Evolutionary conservation across 257 asterid genomes (phyloP).

Genomic region (Craterostigma plantagineum): DNA sequence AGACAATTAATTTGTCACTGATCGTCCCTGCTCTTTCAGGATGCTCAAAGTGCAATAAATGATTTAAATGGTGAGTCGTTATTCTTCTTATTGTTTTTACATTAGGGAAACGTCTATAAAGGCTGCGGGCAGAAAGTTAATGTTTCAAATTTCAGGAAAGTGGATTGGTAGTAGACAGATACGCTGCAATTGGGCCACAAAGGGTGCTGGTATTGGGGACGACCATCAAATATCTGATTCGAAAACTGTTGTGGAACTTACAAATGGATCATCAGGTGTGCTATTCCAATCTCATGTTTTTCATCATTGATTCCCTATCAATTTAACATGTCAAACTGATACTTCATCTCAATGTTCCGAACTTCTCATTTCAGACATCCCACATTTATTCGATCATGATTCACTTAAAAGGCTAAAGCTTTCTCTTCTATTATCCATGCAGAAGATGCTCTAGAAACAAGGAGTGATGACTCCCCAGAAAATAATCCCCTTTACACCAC

Average conservation of each 20-base stretch:
- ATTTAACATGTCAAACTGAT: too few species aligned
- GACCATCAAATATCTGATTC: constrained; percentile 61
- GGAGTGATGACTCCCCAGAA: constrained; percentile 59
- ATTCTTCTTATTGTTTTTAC: constrained; percentile 3
- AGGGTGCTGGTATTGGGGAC: constrained; percentile 63
- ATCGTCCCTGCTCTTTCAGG: constrained; percentile 15
- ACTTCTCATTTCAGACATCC: too few species aligned
- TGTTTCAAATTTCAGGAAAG: constrained; percentile 31
- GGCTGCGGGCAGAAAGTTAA: neutral
- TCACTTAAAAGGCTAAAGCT: constrained; percentile 3
- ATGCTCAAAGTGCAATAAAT: constrained; percentile 87
- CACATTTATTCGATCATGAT: too few species aligned
- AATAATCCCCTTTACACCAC: constrained; percentile 68
- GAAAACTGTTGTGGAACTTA: constrained; percentile 69
- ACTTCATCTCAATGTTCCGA: too few species aligned
- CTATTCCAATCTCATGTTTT: too few species aligned
- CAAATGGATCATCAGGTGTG: constrained; percentile 73
- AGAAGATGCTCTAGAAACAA: constrained; percentile 62
- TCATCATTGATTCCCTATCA: too few species aligned
- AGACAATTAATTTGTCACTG: too few species aligned
- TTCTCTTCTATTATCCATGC: constrained; percentile 12
- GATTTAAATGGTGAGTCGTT: constrained; percentile 55
- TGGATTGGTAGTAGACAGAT: constrained; percentile 96
- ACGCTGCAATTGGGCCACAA: constrained; percentile 93
- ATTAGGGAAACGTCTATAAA: too few species aligned